Percentiles rank a stretch among this genome's conserved stretches.
Evolutionary conservation across 1,284 basidiomycete species (phyloP).

Genomic region (Apiotrichum domesticum): DNA sequence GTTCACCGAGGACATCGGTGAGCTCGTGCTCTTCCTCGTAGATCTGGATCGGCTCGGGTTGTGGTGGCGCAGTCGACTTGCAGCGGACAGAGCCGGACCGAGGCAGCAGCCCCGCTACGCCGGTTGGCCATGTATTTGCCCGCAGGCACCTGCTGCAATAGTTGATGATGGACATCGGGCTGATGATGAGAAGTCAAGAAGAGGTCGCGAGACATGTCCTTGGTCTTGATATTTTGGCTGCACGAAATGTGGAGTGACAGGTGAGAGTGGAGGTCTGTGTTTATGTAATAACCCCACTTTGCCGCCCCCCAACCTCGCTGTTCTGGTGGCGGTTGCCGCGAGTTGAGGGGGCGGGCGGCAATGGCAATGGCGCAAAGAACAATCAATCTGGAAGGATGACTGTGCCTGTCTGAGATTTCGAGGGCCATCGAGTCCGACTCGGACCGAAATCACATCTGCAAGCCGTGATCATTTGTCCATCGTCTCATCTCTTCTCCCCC

Average conservation of each 20-base stretch:
- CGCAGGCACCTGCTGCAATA: neutral
- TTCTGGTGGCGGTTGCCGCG: no score
- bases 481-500: neutral
- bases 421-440: neutral
- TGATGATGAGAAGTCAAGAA: no score
- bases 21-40: constrained; percentile 22
- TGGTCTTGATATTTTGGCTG: no score
- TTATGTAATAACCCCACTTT: no score
- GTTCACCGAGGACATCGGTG: constrained; percentile 29
- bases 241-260: no score
- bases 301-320: no score
- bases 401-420: no score
- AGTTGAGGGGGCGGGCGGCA: no score
- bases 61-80: neutral
- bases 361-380: neutral
- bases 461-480: neutral
- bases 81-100: neutral
- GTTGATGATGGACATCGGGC: no score
- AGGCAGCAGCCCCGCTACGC: neutral
- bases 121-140: no score
- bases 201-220: no score
- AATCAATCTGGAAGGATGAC: neutral
- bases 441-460: neutral
- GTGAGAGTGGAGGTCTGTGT: no score
- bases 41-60: constrained; percentile 10